Base-by-base conservation (phyloP, 108 stramenopile genomes). In the Aureococcus anophagefferens region DNA sequence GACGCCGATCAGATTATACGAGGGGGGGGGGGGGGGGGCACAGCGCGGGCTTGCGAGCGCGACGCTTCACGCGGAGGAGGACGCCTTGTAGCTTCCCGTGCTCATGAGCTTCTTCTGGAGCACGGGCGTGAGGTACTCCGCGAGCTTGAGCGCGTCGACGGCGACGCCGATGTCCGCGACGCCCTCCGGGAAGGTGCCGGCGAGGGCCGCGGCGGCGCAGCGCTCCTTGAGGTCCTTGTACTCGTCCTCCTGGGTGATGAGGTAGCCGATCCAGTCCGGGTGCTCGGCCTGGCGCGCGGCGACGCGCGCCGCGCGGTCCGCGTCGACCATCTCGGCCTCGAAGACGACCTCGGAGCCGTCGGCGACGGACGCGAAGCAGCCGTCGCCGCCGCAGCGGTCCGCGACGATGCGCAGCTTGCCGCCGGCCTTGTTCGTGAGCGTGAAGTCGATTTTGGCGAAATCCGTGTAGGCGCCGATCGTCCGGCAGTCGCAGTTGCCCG, bases 171-270 rank as follows among this genome's bases (percentile, higher is more conserved):
- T 91, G 28, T 87, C 89, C 44, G 93, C 93, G 69, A 93, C 73
- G 65, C 93, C 93, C 74, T 85, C 86, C 9, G 90, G 89, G 64
- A 80, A 80, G n/a, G 74, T 65, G 70, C 90, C 93, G 46, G 86
- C 81, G 33, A 81, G 89, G 62, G 85, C 84, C 71, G 80, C 73
- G 76, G 85, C 88, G 68, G 89, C 86, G 59, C 91, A 90, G 68
- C 90, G 86, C 46, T 91, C 89, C 87, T 94, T 94, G 72, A 94
- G 91, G 33, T 89, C 90, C 63, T 90, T 81, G 79, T 94, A 94
- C 72, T 94, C 93, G 59, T 87, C 89, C 76, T 91, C 89, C 76
- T 91, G 93, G n/a, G 87, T 86, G 80, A 93, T 90, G 84, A 91
- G 90, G 74, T 93, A 93, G 44, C 90, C 89, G 90, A 93, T 91